Base-by-base conservation (phyloP, 1,284 basidiomycete genomes). In the Austropuccinia psidii region DNA sequence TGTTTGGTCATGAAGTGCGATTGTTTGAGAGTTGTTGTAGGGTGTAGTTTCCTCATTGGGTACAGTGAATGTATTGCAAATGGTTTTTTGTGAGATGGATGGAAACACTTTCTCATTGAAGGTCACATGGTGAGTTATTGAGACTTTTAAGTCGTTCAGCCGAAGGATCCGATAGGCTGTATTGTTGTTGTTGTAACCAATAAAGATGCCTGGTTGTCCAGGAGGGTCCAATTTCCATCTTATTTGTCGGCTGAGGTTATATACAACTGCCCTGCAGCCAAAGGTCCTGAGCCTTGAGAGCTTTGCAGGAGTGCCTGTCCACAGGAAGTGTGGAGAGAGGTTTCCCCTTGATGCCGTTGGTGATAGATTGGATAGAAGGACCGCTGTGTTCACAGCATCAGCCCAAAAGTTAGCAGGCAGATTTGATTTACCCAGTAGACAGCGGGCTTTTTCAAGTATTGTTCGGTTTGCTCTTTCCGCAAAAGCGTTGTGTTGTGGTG, bases 401-500 rank as follows among this genome's bases (percentile, higher is more conserved):
- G 33, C 67, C 67, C 67, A 69, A 35, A 24, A 69, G 3, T 3
- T 1, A 2, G 31, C 19, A 4, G 39, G 17, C 9, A 69, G 52
- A 31, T 43, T 29, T 15, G 35, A 47, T 11, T 37, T 57, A 29
- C 11, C 9, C 0, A 69, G 31, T 5, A 69, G 9, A 1, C 54
- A 9, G 4, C 67, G 41, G 15, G 29, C 67, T 21, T 69, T 69
- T 33, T 69, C 55, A 39, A 58, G 17, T 6, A 45, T 57, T n/a
- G 67, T 69, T 15, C 43, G 55, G 27, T 69, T 69, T 2, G 62
- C n/a, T 69, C 58, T 37, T 69, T 31, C n/a, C 58, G 39, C 77
- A 47, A 78, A 75, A 76, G 82, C 73, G 76, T 81, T 83, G 72
- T 77, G 27, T 55, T 78, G 75, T 1, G 81, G 81, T 3, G 81